phyloP scores from a whole-genome alignment of 345 rosid species.

The Adansonia digitata region DNA sequence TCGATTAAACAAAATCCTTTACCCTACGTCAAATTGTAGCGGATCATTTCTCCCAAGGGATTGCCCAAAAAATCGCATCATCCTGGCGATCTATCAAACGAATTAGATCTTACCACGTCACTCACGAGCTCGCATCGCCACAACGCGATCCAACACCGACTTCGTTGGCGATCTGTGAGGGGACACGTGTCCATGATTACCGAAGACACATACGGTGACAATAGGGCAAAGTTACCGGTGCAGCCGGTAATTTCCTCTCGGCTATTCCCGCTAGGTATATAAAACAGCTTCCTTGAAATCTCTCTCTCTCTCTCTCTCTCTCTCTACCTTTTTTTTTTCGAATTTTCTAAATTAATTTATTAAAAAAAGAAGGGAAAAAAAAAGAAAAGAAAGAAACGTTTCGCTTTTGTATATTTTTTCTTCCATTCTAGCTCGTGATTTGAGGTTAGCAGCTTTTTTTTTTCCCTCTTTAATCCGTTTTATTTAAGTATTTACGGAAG shows the following conservation, averaged over 20 bases:
- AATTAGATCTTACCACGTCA: constrained; percentile 22
- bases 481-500: neutral
- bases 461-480: neutral
- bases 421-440: constrained; percentile 23
- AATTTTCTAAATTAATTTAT: constrained; percentile 17
- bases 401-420: constrained; percentile 12
- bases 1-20: too few species aligned
- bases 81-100: constrained; percentile 12
- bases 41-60: neutral
- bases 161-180: neutral
- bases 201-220: constrained; percentile 19
- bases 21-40: neutral
- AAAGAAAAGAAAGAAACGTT: constrained; percentile 24
- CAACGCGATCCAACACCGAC: constrained; percentile 35
- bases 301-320: neutral
- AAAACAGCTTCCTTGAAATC: constrained; percentile 25
- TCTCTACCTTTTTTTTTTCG: neutral
- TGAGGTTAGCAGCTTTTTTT: constrained; percentile 31
- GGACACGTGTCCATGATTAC: constrained; percentile 22
- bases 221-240: constrained; percentile 17
- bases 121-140: constrained; percentile 16
- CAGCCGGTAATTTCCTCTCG: constrained; percentile 34
- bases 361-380: too few species aligned
- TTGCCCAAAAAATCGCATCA: neutral
- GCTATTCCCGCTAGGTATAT: constrained; percentile 53